Percentiles rank a stretch among this genome's conserved stretches.
Conservation (phyloP, 345 rosid genomes). For the Linum lewisii region DNA sequence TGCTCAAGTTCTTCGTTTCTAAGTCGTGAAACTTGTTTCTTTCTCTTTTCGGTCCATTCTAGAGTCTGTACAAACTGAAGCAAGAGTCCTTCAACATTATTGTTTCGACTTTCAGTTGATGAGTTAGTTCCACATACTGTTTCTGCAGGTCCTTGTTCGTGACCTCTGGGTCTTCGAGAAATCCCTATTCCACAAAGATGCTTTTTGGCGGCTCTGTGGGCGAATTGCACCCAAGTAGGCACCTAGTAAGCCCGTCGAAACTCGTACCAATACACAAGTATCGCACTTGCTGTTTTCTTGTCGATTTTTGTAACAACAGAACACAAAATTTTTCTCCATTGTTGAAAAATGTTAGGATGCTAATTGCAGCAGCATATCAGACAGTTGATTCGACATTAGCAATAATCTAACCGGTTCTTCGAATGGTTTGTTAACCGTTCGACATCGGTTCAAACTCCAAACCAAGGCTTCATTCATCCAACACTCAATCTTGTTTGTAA, state of each 20-base stretch:
- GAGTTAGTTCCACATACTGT: too few species aligned
- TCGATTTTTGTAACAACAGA: background rate
- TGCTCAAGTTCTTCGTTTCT: background rate
- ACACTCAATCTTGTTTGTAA: background rate
- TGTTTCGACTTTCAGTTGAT: too few species aligned
- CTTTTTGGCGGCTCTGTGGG: conserved; percentile 91
- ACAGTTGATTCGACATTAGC: background rate
- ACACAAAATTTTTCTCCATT: background rate
- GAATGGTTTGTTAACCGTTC: too few species aligned
- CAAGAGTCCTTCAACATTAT: too few species aligned
- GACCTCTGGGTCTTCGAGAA: conserved; percentile 96
- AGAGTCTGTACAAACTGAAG: background rate
- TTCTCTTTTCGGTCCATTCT: background rate
- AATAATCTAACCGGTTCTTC: too few species aligned
- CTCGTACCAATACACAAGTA: background rate
- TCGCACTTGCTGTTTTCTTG: background rate
- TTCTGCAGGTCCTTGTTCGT: conserved; percentile 65
- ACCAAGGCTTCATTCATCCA: background rate
- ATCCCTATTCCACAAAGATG: conserved; percentile 75
- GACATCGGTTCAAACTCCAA: too few species aligned
- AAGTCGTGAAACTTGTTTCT: conserved; percentile 1
- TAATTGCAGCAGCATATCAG: background rate
- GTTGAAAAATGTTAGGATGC: background rate
- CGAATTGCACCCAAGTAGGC: conserved; percentile 27
- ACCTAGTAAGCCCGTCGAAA: background rate